These are phyloP conservation scores for Rhodotorula mucilaginosa DNA, from an alignment of 1,284 basidiomycete species.

Conservation along the genomic window DNA sequence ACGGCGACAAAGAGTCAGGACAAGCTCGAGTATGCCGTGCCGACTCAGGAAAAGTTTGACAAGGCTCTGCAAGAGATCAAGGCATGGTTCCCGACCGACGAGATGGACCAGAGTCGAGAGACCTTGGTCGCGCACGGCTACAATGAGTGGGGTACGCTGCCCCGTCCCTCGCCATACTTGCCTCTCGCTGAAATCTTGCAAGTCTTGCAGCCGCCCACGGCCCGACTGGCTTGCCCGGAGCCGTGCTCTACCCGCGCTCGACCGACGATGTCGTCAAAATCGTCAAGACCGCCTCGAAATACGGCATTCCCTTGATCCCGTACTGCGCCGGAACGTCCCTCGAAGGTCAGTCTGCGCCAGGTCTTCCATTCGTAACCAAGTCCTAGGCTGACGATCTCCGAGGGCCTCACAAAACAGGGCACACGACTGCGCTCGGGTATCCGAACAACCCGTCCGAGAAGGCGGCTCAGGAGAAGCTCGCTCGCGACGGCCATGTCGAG, in stretches of 20 bases:
- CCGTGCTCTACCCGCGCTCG: slow-evolving; percentile 42
- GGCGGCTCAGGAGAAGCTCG: slow-evolving; percentile 21
- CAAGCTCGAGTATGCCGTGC: slow-evolving; percentile 17
- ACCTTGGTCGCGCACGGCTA: slow-evolving; percentile 39
- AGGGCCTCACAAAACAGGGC: slow-evolving; percentile 45
- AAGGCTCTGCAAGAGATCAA: slow-evolving; percentile 34
- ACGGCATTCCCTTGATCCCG: slow-evolving; percentile 67
- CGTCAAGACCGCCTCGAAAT: slow-evolving; percentile 61
- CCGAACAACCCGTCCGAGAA: slow-evolving; percentile 25
- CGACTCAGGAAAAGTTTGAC: slow-evolving; percentile 36
- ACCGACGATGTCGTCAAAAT: slow-evolving; percentile 69
- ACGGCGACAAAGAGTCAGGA: neutral
- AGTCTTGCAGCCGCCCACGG: slow-evolving; percentile 29
- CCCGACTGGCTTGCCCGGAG: slow-evolving; percentile 42
- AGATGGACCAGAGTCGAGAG: slow-evolving; percentile 31
- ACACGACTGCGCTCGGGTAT: slow-evolving; percentile 48
- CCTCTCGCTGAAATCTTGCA: accelerated
- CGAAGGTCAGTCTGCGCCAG: slow-evolving; percentile 35
- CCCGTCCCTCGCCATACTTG: neutral
- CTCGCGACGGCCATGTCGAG: slow-evolving; percentile 27
- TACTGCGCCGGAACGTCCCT: slow-evolving; percentile 65
- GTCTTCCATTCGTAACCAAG: too few species aligned
- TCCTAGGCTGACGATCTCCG: too few species aligned
- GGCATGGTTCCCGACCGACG: slow-evolving; percentile 36
- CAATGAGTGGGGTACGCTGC: slow-evolving; percentile 24